Conservation (phyloP, 164 flowering plant genomes). For the Chimonanthus salicifolius region DNA sequence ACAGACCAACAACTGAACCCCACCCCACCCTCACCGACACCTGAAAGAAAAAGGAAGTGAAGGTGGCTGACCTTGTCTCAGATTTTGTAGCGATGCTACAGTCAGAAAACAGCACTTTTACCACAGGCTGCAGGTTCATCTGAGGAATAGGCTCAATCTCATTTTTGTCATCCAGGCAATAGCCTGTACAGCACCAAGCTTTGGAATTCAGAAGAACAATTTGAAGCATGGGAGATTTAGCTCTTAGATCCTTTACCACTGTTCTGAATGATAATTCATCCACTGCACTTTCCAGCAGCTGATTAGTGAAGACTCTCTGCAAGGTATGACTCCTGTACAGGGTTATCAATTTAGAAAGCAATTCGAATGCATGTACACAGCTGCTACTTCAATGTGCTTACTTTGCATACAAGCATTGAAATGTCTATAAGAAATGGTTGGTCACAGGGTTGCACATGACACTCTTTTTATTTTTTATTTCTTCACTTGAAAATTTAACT, state of each 20-base stretch:
- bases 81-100: constrained; percentile 31
- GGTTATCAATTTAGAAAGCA: background rate
- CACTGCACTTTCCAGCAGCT: constrained; percentile 60
- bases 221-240: constrained; percentile 49
- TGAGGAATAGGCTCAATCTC: constrained; percentile 26
- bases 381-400: background rate
- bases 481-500: too few species aligned
- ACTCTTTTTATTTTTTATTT: too few species aligned
- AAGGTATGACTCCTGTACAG: constrained; percentile 65
- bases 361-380: background rate
- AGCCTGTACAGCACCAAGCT: constrained; percentile 65
- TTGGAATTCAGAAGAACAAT: constrained; percentile 69
- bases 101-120: constrained; percentile 72
- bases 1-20: too few species aligned
- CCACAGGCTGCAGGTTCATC: constrained; percentile 47
- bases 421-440: background rate
- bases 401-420: background rate
- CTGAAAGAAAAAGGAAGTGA: too few species aligned
- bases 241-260: constrained; percentile 58
- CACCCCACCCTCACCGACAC: too few species aligned
- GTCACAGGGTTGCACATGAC: too few species aligned
- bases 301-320: constrained; percentile 64
- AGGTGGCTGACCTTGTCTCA: constrained; percentile 41
- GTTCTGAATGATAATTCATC: constrained; percentile 85
- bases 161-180: constrained; percentile 27